Evolutionary conservation across 495 filamentous ascomycete species (phyloP).

Genomic region (Aspergillus funiculosus): DNA sequence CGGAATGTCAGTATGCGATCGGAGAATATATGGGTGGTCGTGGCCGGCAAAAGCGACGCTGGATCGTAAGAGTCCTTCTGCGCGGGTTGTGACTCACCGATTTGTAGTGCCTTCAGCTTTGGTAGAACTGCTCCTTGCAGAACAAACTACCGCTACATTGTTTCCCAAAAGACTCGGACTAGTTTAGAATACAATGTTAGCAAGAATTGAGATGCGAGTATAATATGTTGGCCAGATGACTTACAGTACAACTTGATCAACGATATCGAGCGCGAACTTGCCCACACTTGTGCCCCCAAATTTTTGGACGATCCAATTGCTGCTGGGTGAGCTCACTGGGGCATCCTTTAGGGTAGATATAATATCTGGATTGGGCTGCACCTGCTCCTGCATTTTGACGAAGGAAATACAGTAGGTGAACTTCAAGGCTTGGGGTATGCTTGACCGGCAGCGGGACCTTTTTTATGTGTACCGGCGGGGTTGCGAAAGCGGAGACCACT

Average conservation of each 20-base stretch:
- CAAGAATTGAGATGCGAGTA: not conserved
- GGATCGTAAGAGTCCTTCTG: not conserved
- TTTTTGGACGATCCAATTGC: constrained; percentile 75
- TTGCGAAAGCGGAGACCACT: constrained; percentile 38
- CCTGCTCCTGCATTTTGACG: constrained; percentile 17
- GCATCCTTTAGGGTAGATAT: constrained; percentile 13
- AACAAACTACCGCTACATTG: constrained; percentile 84
- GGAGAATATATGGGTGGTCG: not conserved
- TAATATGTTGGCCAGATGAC: constrained; percentile 1
- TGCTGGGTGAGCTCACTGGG: constrained; percentile 12
- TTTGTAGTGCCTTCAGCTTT: constrained; percentile 93
- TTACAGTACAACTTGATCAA: constrained; percentile 69
- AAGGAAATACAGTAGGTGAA: constrained; percentile 2
- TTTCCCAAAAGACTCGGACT: constrained; percentile 63
- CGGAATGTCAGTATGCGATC: not conserved
- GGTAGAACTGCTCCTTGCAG: constrained; percentile 81
- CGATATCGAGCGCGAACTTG: constrained; percentile 66
- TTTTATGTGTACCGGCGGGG: constrained; percentile 25
- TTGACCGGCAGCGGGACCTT: constrained; percentile 20
- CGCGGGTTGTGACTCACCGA: constrained; percentile 57
- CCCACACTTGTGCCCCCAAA: constrained; percentile 73
- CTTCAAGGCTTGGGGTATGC: constrained; percentile 3
- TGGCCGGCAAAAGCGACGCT: not conserved
- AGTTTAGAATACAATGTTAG: constrained; percentile 8
- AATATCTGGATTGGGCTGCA: constrained; percentile 12